phyloP scores from a whole-genome alignment of 805 yeast genomes.

The Starmerella kuoi region DNA sequence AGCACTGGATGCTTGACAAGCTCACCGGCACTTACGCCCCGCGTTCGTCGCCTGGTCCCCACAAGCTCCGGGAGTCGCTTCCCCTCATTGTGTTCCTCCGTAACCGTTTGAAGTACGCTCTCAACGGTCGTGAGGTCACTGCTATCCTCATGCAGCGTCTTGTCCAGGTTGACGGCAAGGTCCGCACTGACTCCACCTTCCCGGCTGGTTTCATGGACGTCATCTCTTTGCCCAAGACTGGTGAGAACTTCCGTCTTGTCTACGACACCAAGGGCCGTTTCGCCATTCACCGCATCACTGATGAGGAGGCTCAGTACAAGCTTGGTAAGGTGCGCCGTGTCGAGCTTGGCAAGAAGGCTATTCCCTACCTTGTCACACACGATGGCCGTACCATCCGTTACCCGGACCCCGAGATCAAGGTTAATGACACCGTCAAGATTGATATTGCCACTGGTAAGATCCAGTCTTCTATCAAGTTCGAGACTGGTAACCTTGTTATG shows the following conservation, averaged over 20 bases:
- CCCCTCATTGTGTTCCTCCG: conserved; percentile 94
- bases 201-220: conserved; percentile 99
- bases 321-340: conserved; percentile 97
- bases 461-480: conserved; percentile 78
- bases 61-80: conserved; percentile 94
- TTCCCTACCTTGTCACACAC: conserved; percentile 98
- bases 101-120: conserved; percentile 97
- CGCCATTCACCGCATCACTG: conserved; percentile 98
- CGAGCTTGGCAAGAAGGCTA: conserved; percentile 95
- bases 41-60: conserved; percentile 99
- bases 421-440: conserved; percentile 95
- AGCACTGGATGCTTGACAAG: conserved; percentile 99
- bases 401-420: conserved; percentile 96
- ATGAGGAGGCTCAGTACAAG: conserved; percentile 97
- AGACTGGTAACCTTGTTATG: conserved; percentile 83
- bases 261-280: conserved; percentile 98
- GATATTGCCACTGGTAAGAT: conserved; percentile 94
- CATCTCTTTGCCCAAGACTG: conserved; percentile 91
- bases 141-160: conserved; percentile 97
- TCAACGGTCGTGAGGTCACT: conserved; percentile 97
- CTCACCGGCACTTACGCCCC: conserved; percentile 99
- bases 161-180: conserved; percentile 97
- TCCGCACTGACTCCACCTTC: conserved; percentile 96
- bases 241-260: conserved; percentile 97
- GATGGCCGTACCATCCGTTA: conserved; percentile 99